Conservation (phyloP, 148 eudicot genomes). For the Camellia granthamiana region DNA sequence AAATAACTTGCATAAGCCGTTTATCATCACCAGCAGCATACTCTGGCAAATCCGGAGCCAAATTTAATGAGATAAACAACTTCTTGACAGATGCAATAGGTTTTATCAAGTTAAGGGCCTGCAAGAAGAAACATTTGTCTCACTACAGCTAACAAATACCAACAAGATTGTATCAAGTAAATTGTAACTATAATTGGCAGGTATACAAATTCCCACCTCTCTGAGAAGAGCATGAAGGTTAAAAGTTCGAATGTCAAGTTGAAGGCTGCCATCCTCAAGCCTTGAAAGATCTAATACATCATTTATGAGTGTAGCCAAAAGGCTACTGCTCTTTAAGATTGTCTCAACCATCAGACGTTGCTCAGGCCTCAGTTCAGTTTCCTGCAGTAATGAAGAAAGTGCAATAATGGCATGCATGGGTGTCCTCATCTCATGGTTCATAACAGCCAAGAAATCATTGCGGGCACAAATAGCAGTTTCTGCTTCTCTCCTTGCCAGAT, state of each 20-base stretch:
- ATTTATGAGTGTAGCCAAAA: constrained; percentile 81
- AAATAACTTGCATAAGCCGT: constrained; percentile 74
- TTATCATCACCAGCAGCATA: constrained; percentile 85
- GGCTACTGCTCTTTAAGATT: constrained; percentile 80
- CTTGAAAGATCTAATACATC: constrained; percentile 92
- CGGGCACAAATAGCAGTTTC: constrained; percentile 92
- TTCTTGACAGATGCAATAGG: constrained; percentile 82
- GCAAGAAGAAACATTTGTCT: constrained; percentile 27
- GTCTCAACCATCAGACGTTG: constrained; percentile 94
- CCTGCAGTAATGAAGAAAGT: constrained; percentile 76
- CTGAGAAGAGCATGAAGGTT: constrained; percentile 70
- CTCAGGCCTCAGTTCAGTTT: constrained; percentile 81
- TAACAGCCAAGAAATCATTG: constrained; percentile 91
- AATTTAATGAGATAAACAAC: constrained; percentile 47
- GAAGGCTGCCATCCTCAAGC: constrained; percentile 95
- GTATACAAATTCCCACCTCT: constrained; percentile 43
- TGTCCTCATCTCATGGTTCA: constrained; percentile 98
- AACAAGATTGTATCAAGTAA: not conserved
- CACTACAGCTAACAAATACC: constrained; percentile 10
- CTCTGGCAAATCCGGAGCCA: constrained; percentile 72
- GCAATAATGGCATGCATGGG: constrained; percentile 94
- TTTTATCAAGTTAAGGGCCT: constrained; percentile 75
- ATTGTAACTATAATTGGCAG: not conserved
- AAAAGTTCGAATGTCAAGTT: constrained; percentile 67
- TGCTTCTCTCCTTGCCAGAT: constrained; percentile 90